phyloP scores from a whole-genome alignment of 176 grass and related monocot genomes.

The Leersia perrieri region DNA sequence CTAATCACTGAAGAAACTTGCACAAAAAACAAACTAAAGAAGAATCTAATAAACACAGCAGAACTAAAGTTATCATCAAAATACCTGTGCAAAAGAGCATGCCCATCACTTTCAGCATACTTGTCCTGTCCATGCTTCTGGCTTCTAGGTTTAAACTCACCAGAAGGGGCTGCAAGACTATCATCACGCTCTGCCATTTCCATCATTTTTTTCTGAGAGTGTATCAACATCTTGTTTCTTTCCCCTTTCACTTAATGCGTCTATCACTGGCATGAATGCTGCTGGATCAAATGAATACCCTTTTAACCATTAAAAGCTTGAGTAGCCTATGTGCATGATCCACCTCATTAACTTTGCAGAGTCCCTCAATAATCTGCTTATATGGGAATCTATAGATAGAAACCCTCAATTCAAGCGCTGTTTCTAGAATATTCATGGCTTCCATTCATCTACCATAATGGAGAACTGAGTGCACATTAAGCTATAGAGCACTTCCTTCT shows the following conservation, averaged over 20 bases:
- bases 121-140: slow-evolving; percentile 34
- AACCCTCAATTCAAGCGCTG: slow-evolving; percentile 60
- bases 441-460: slow-evolving; percentile 58
- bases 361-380: slow-evolving; percentile 61
- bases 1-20: not conserved
- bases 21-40: slow-evolving; percentile 21
- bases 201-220: slow-evolving; percentile 90
- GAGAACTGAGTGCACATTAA: slow-evolving; percentile 74
- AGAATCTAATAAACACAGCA: slow-evolving; percentile 10
- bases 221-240: slow-evolving; percentile 76
- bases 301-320: slow-evolving; percentile 65
- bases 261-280: slow-evolving; percentile 78
- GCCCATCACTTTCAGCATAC: slow-evolving; percentile 63
- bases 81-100: slow-evolving; percentile 76
- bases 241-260: slow-evolving; percentile 67
- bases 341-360: slow-evolving; percentile 62
- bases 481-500: slow-evolving; percentile 74
- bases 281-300: slow-evolving; percentile 76
- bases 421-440: slow-evolving; percentile 67
- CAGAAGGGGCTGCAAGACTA: slow-evolving; percentile 23
- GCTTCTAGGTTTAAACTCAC: slow-evolving; percentile 14
- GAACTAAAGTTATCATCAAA: not conserved
- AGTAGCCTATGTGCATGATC: slow-evolving; percentile 55
- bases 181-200: slow-evolving; percentile 48
- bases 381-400: slow-evolving; percentile 79